A percentile compares a stretch with the other conserved stretches of the same genome.
phyloP scores from a whole-genome alignment of 1,139 yeast species.

The Kodamaea alishanica region DNA sequence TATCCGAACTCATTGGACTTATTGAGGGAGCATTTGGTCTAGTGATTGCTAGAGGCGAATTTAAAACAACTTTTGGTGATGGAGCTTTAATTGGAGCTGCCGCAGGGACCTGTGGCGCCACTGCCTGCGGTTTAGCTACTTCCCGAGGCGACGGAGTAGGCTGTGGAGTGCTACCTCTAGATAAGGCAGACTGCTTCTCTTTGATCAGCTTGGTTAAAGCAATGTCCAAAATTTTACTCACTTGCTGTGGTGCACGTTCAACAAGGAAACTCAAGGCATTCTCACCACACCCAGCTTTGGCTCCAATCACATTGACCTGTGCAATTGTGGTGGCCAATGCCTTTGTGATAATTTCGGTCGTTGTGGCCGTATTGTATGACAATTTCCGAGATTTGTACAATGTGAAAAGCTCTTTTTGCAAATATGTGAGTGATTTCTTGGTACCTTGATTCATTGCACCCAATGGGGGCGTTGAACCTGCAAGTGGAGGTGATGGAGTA shows the following conservation, averaged over 20 bases:
- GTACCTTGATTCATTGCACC: slow-evolving; percentile 50
- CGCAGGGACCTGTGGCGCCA: neutral
- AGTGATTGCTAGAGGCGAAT: neutral
- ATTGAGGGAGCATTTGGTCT: neutral
- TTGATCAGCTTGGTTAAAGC: slow-evolving; percentile 78
- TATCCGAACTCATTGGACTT: neutral
- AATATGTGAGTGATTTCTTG: slow-evolving; percentile 59
- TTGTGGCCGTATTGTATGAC: slow-evolving; percentile 62
- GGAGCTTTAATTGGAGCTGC: neutral
- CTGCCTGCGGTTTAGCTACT: slow-evolving; percentile 5
- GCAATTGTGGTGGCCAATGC: slow-evolving; percentile 92
- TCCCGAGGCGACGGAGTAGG: slow-evolving; percentile 11
- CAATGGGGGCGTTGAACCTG: slow-evolving; percentile 8
- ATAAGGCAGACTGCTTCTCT: slow-evolving; percentile 40
- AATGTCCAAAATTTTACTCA: slow-evolving; percentile 76
- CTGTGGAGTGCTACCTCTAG: slow-evolving; percentile 27
- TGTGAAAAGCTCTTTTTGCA: slow-evolving; percentile 68
- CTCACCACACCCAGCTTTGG: slow-evolving; percentile 76
- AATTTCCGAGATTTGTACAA: slow-evolving; percentile 68
- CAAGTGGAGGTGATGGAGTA: slow-evolving; percentile 15
- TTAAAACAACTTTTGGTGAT: neutral
- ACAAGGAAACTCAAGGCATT: slow-evolving; percentile 77
- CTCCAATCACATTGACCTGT: slow-evolving; percentile 83
- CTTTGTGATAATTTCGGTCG: slow-evolving; percentile 80
- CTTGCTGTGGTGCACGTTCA: slow-evolving; percentile 84